Base-by-base conservation (phyloP, 345 rosid genomes). In the Salix suchowensis region DNA sequence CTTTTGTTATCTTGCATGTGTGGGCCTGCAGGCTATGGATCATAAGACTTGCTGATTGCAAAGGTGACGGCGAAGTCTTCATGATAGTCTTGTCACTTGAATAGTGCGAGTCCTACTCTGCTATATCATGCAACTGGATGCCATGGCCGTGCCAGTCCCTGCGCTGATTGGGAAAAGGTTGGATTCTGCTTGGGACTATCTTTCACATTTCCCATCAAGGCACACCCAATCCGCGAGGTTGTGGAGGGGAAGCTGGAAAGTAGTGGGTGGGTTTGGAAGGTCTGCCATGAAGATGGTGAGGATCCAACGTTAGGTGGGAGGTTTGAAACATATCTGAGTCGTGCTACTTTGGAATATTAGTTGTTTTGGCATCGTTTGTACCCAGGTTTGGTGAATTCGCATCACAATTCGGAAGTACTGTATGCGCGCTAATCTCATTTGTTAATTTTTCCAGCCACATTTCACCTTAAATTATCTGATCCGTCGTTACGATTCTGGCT, bases 191-290 rank as follows among this genome's bases (percentile, higher is more conserved):
- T 92, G 88, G 99, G 89, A 68, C 83, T 96, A 44, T 66, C 87
- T 4, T 96, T 96, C 84, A 93, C 98, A 23, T 89, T 90, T 72
- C 99, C 99, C 1, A 87, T 94, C 77, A 92, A 91, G 98, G 85
- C 90, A 5, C 97, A 90, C 73, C 99, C 98, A 0, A 81, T 94
- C 19, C 84, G 88, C 11, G 99, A 93, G 91, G 94, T 96, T 65
- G 80, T 92, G 36, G 98, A 94, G 73, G 91, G 87, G 67, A 92
- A 91, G 87, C 80, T 92, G 74, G 84, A 84, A 77, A 89, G 73
- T 60, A 68, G 61, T 1, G 32, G 50, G 19, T 88, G 89, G 83
- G 83, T 88, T 76, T 85, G 81, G 76, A 91, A 79, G 82, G 82
- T 73, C 39, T 77, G 48, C 2, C 42, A 75, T 67, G 60, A 37